phyloP scores from a whole-genome alignment of 306 rosid species.

The Oxytropis ochrocephala region DNA sequence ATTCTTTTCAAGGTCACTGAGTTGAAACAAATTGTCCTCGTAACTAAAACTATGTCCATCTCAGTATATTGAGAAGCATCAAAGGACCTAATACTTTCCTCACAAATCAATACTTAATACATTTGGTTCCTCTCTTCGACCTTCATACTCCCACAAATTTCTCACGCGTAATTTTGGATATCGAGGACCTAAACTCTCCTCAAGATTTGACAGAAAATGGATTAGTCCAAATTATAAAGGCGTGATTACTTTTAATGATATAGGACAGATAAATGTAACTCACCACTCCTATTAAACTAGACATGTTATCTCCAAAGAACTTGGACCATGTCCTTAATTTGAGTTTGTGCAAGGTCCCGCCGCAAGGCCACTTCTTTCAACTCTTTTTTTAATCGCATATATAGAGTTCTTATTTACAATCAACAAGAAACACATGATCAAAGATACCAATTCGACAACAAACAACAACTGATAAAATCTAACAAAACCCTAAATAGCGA shows the following conservation, averaged over 20 bases:
- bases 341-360: too few relatives aligned
- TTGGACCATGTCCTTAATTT: too few relatives aligned
- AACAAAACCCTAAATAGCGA: too few relatives aligned
- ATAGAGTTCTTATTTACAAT: too few relatives aligned
- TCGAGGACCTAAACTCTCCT: conserved; percentile 47
- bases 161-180: conserved; percentile 59
- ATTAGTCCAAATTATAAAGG: conserved; percentile 10
- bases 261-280: conserved; percentile 21
- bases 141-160: conserved; percentile 55
- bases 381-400: too few relatives aligned
- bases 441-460: too few relatives aligned
- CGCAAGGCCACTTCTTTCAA: too few relatives aligned
- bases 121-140: conserved; percentile 31
- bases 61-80: conserved; percentile 66
- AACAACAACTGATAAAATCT: too few relatives aligned
- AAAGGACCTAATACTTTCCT: conserved; percentile 52
- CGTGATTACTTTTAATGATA: conserved; percentile 3
- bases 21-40: conserved; percentile 58
- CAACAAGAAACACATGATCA: too few relatives aligned
- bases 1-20: conserved; percentile 54
- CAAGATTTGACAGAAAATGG: conserved; percentile 22
- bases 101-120: conserved; percentile 23
- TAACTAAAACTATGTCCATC: conserved; percentile 67
- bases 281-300: conserved; percentile 43
- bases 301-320: conserved; percentile 45